Evolutionary conservation across 73 alveolate species (phyloP).

Genomic region (Paraurostyla sp.): DNA sequence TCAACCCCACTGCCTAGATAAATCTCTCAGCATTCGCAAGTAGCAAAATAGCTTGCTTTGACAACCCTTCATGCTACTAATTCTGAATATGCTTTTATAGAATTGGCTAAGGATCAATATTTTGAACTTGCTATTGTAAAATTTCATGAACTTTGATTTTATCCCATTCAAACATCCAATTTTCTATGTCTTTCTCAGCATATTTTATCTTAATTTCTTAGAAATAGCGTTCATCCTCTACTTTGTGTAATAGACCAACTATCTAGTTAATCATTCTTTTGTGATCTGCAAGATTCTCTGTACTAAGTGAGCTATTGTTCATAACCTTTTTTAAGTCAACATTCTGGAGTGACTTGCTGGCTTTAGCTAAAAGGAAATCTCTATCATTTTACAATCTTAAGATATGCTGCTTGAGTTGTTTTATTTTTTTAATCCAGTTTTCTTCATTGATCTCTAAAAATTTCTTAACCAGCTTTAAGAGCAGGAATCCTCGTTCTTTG

Average conservation of each 20-base stretch:
- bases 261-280: conserved; percentile 20
- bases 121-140: not conserved
- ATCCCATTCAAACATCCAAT: conserved; percentile 53
- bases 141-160: conserved; percentile 19
- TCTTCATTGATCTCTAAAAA: conserved; percentile 23
- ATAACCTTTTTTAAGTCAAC: conserved; percentile 4
- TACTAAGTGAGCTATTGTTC: not conserved
- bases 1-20: conserved; percentile 36
- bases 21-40: conserved; percentile 55
- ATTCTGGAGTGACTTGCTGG: not conserved
- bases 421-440: conserved; percentile 31
- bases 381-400: conserved; percentile 38
- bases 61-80: not conserved
- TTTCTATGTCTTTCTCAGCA: not conserved
- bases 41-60: not conserved
- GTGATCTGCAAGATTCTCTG: conserved; percentile 41
- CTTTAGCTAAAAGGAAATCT: conserved; percentile 41
- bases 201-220: conserved; percentile 13
- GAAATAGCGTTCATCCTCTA: conserved; percentile 33
- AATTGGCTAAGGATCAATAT: conserved; percentile 29
- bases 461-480: not conserved
- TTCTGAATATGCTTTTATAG: not conserved
- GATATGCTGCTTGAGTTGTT: not conserved
- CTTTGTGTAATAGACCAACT: conserved; percentile 27
- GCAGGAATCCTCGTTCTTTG: conserved; percentile 46